Evolutionary conservation across 192 early-diverging fungal species (phyloP).

Genomic region (Glomus cerebriforme): DNA sequence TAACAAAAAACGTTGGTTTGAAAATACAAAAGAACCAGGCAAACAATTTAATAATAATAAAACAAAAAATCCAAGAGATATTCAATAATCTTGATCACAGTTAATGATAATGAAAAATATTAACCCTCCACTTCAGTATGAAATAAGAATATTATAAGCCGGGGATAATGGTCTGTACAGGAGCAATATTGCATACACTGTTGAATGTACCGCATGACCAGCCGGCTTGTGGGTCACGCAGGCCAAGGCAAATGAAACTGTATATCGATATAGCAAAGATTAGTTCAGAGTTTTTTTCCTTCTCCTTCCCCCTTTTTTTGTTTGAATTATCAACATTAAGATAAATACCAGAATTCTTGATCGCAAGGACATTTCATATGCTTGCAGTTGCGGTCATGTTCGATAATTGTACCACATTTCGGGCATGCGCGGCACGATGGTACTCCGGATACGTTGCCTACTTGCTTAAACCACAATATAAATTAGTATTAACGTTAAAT

Average conservation of each 20-base stretch:
- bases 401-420: slow-evolving; percentile 21
- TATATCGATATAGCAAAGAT: neutral
- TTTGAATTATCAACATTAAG: slow-evolving; percentile 13
- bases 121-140: neutral
- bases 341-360: slow-evolving; percentile 20
- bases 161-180: slow-evolving; percentile 9
- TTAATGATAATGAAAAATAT: neutral
- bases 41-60: too few relatives aligned
- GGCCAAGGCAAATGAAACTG: slow-evolving; percentile 5
- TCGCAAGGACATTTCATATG: slow-evolving; percentile 18
- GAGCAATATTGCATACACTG: slow-evolving; percentile 4
- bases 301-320: neutral
- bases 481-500: slow-evolving; percentile 1
- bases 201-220: neutral
- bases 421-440: slow-evolving; percentile 16
- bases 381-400: neutral
- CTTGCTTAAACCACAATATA: slow-evolving; percentile 11
- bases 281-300: neutral
- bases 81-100: neutral
- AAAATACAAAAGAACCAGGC: too few relatives aligned
- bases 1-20: too few relatives aligned
- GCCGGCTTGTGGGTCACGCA: neutral
- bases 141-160: slow-evolving; percentile 13
- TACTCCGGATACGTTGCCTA: slow-evolving; percentile 3
- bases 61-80: too few relatives aligned